Conservation (phyloP, 768 basidiomycete species). For the Tricholoma bakamatsutake region DNA sequence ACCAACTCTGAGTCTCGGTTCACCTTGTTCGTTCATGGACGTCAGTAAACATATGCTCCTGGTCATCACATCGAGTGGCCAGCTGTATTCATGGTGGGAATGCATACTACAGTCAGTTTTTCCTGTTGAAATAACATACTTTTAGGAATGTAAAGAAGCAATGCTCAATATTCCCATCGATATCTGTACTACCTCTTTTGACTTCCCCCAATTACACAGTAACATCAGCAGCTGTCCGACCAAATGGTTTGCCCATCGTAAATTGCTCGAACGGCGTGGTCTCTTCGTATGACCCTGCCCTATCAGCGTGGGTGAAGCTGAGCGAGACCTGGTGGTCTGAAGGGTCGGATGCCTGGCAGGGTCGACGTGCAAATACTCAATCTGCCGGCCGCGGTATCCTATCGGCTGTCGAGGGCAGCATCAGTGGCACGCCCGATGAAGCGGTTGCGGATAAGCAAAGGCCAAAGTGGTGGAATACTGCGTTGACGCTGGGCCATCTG, state of each 20-base stretch:
- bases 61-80: constrained; percentile 66
- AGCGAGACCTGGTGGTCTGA: constrained; percentile 82
- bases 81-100: constrained; percentile 70
- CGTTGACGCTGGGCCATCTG: constrained; percentile 82
- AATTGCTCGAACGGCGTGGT: constrained; percentile 72
- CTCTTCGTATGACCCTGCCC: constrained; percentile 69
- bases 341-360: constrained; percentile 80
- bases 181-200: constrained; percentile 57
- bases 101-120: background rate
- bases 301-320: constrained; percentile 68
- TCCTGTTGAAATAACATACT: constrained; percentile 1
- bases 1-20: constrained; percentile 68
- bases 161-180: constrained; percentile 56
- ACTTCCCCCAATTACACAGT: constrained; percentile 56
- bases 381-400: constrained; percentile 46
- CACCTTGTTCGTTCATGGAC: constrained; percentile 64
- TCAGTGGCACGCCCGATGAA: constrained; percentile 31
- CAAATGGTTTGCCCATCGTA: constrained; percentile 77
- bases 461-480: constrained; percentile 77
- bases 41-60: constrained; percentile 60
- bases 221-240: constrained; percentile 58
- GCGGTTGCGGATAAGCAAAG: constrained; percentile 38
- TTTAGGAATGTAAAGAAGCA: constrained; percentile 73
- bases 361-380: constrained; percentile 43
- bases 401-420: constrained; percentile 43